These are phyloP conservation scores for Acephala macrosclerotiorum DNA, from an alignment of 2,329 filamentous ascomycete genomes.

Conservation along the genomic window DNA sequence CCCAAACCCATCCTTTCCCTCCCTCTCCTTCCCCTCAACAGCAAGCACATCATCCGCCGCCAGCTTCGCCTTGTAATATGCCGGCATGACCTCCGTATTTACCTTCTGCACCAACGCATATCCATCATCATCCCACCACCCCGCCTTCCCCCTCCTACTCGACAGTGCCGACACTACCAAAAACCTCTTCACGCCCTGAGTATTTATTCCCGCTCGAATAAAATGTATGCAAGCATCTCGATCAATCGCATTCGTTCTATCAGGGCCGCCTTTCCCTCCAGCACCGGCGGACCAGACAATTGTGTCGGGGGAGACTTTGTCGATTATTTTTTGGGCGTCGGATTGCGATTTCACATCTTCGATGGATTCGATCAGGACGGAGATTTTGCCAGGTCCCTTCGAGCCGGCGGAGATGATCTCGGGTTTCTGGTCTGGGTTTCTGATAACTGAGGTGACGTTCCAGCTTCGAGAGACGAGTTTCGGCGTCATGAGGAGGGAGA, in stretches of 20 bases:
- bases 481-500: constrained; percentile 77
- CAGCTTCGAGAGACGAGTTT: constrained; percentile 77
- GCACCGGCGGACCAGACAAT: constrained; percentile 74
- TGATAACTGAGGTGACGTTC: constrained; percentile 81
- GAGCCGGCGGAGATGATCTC: constrained; percentile 64
- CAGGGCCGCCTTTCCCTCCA: constrained; percentile 64
- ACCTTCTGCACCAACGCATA: constrained; percentile 51
- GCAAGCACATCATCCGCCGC: constrained; percentile 65
- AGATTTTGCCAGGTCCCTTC: constrained; percentile 62
- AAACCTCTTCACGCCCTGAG: constrained; percentile 64
- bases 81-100: constrained; percentile 53
- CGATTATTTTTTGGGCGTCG: constrained; percentile 68
- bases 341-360: constrained; percentile 72
- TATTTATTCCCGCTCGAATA: constrained; percentile 63
- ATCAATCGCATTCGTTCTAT: constrained; percentile 65
- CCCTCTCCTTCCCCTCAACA: constrained; percentile 48
- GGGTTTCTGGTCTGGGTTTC: constrained; percentile 70
- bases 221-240: constrained; percentile 69
- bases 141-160: constrained; percentile 56
- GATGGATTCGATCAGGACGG: constrained; percentile 73
- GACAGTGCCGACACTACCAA: constrained; percentile 70
- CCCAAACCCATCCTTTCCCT: constrained; percentile 36
- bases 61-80: constrained; percentile 67
- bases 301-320: constrained; percentile 67
- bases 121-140: constrained; percentile 62